phyloP scores from a whole-genome alignment of 2,329 filamentous ascomycete species.

The Pyrenophora teres region DNA sequence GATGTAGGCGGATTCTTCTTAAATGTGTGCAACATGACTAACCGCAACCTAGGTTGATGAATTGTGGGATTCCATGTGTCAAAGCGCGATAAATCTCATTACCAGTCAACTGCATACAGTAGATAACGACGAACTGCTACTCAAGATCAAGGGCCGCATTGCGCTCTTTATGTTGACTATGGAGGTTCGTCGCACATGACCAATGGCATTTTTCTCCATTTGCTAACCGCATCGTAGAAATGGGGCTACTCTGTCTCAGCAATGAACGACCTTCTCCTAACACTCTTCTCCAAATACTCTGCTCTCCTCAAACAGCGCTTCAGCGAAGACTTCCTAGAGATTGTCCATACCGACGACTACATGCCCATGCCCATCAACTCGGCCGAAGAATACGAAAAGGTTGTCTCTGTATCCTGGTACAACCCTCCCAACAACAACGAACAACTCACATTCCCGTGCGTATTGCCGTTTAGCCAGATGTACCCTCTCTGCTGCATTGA shows the following conservation, averaged over 20 bases:
- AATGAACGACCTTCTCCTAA: slow-evolving; percentile 84
- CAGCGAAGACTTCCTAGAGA: slow-evolving; percentile 93
- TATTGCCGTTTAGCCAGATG: slow-evolving; percentile 99
- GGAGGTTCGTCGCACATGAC: slow-evolving; percentile 66
- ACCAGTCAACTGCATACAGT: slow-evolving; percentile 77
- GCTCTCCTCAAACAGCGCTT: slow-evolving; percentile 88
- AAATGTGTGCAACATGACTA: neutral
- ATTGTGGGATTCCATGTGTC: slow-evolving; percentile 97
- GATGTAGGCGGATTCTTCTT: slow-evolving; percentile 65
- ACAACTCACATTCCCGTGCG: slow-evolving; percentile 83
- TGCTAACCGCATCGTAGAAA: slow-evolving; percentile 57
- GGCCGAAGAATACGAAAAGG: slow-evolving; percentile 89
- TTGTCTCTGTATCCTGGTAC: slow-evolving; percentile 96
- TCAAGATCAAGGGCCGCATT: slow-evolving; percentile 94
- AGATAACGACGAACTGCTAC: slow-evolving; percentile 82
- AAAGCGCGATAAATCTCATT: slow-evolving; percentile 80
- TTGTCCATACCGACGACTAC: slow-evolving; percentile 91
- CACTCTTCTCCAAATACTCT: slow-evolving; percentile 90
- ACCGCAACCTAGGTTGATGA: slow-evolving; percentile 74
- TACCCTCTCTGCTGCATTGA: slow-evolving; percentile 98
- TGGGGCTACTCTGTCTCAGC: slow-evolving; percentile 86
- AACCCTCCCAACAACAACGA: slow-evolving; percentile 56
- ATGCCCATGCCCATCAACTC: slow-evolving; percentile 99
- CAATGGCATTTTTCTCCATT: no score
- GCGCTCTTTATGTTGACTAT: slow-evolving; percentile 97